Evolutionary conservation across 2,329 filamentous ascomycete genomes (phyloP), one percentile per base, ranked within the genome.

Genomic region (Fusarium sp.): DNA sequence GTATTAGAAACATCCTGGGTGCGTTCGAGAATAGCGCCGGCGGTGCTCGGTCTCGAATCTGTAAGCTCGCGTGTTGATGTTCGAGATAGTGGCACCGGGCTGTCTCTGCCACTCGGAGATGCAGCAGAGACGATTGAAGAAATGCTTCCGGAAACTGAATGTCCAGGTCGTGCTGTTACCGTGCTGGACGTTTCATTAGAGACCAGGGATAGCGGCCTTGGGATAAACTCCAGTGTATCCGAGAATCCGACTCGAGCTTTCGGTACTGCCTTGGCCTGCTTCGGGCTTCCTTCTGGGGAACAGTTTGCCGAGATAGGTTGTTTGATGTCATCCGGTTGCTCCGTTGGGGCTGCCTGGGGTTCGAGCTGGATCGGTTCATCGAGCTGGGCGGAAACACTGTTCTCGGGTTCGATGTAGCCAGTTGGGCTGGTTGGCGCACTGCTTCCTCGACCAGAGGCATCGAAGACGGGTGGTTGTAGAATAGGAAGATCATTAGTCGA

Each of bases 111-210:
- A 64, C 71, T 71, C 62, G 80, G 78, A 6, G 79, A 80, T 31
- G 84, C 85, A 11, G 85, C 85, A 10, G 91, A 92, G 4, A 92
- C 83, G 42, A 95, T 83, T 0, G 92, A 96, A 4, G 91, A 93
- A 50, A 96, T 89, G 78, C 92, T 96, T 62, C 90, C 91, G 25
- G 91, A 91, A 33, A 92, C 85, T 2, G 90, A 92, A 77, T 95
- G 92, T 5, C 89, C 87, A 4, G 86, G 86, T 25, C 89, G 86
- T 16, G 90, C 85, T 0, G 92, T 93, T 58, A 88, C 82, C 3
- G 91, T 96, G 75, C 90, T 93, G 49, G 93, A 90, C 0, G 92
- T 93, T 77, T 96, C 93, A 18, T 90, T 94, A 1, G 93, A 97
- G 13, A 96, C 89, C 18, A 94, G 83, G 2, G 94, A 97, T 16